Evolutionary conservation across 2,329 filamentous ascomycete species (phyloP), one percentile per base, ranked within the genome.

Genomic region (Colletotrichum nymphaeae): DNA sequence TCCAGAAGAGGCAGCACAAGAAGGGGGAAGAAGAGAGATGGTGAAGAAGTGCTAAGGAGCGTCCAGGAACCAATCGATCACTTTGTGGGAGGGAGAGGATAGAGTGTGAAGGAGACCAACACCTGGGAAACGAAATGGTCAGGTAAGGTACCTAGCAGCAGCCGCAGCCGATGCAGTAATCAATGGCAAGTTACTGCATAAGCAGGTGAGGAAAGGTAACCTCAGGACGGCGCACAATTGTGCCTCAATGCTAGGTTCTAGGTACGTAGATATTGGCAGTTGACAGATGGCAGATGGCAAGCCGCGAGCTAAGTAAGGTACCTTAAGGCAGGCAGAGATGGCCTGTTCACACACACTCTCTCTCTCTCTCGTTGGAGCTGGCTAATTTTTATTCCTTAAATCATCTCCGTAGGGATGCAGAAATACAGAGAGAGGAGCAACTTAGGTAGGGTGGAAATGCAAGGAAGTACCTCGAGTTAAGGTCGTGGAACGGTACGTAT

Each of bases 391-490:
- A 35, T 35, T 35, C 11, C 32, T 35, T 35, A 12, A 35, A 5
- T 35, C 32, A 35, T 35, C 9, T 35, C 16, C 9, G 37, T 42
- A 42, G 42, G 30, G 22, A 42, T 46, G 24, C 22, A 46, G 14
- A 11, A 19, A 49, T 9, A 22, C 8, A 22, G 5, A 49, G 12
- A 12, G 22, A 22, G 28, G 42, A 26, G 37, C 4, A n/a, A 26
- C 24, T n/a, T n/a, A n/a, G n/a, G n/a, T n/a, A n/a, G 32, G 32
- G 9, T 12, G 32, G 32, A 64, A 32, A 52, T 52, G 14, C 37
- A 16, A 14, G 14, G 12, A 72, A 24, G 63, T 72, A 65, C 67
- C 32, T 65, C 65, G 30, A 64, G 66, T 72, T 72, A 69, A 72
- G 59, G 55, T 9, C 53, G 32, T 24, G 6, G 26, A 19, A 8